A percentile compares a stretch with the other conserved stretches of the same genome.
Conservation (phyloP, 2,329 filamentous ascomycete genomes). For the Daldinia eschscholtzii region DNA sequence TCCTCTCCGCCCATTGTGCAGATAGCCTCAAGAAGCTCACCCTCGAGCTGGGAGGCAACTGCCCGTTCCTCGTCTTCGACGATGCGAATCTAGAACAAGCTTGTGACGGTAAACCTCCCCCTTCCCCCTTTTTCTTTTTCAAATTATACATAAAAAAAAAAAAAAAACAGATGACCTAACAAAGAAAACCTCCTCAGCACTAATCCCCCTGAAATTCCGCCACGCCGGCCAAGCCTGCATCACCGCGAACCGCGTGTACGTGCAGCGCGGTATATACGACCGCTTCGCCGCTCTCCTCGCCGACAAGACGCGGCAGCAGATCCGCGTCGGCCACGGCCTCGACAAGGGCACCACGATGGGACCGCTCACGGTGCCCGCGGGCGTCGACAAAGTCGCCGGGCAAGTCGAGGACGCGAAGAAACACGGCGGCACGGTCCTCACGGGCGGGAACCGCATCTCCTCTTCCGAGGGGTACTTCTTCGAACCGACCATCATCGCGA, state of each 20-base stretch:
- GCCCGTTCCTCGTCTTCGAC: slow-evolving; percentile 74
- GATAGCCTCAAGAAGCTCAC: slow-evolving; percentile 76
- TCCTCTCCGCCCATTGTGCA: slow-evolving; percentile 73
- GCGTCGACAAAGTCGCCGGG: slow-evolving; percentile 66
- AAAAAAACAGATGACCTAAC: background rate
- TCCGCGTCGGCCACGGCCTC: slow-evolving; percentile 73
- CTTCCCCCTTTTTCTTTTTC: background rate
- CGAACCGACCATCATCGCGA: slow-evolving; percentile 67
- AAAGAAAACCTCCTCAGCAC: slow-evolving; percentile 26
- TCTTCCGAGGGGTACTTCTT: slow-evolving; percentile 70
- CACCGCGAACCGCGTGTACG: slow-evolving; percentile 74
- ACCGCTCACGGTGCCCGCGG: slow-evolving; percentile 68
- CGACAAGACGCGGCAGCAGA: slow-evolving; percentile 62
- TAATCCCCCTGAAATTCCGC: slow-evolving; percentile 56
- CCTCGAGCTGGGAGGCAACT: slow-evolving; percentile 80
- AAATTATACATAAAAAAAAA: background rate
- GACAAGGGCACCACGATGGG: slow-evolving; percentile 70
- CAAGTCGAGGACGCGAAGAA: slow-evolving; percentile 75
- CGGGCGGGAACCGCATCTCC: slow-evolving; percentile 65
- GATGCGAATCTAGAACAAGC: slow-evolving; percentile 76
- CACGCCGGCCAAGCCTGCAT: slow-evolving; percentile 75
- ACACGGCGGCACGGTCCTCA: slow-evolving; percentile 72
- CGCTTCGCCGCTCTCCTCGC: slow-evolving; percentile 68
- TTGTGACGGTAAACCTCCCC: slow-evolving; percentile 56
- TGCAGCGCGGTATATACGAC: slow-evolving; percentile 73